Base-by-base conservation (phyloP, 257 asterid genomes). In the Marsdenia floribunda region DNA sequence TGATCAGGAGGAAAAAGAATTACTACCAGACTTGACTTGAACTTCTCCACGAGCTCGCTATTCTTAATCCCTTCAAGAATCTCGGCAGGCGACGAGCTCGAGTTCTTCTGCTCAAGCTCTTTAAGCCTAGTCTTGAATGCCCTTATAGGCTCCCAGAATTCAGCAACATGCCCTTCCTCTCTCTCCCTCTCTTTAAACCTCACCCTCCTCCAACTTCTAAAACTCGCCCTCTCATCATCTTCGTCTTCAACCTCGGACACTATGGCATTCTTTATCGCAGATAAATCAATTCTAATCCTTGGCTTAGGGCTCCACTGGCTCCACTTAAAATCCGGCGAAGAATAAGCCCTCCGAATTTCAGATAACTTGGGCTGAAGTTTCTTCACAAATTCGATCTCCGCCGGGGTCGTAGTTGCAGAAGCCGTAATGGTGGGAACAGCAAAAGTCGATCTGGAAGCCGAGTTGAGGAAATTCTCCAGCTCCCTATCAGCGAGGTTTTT, bases 21-120 rank as follows among this genome's bases (percentile, higher is more conserved):
- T 54, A 86, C 11, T 88, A 95, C 99, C 98, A 92, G 87, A 80
- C 98, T 90, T 38, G 98, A 92, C 83, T 95, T 95, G 42, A 89
- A 81, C 81, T 95, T 95, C 84, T 77, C 98, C 69, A 92, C 88
- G 61, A 95, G 88, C 85, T 95, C 96, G 74, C 96, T 87, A 60
- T 91, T 93, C 95, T 85, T 95, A 77, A 95, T 90, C 78, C 96
- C 96, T 81, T 90, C 89, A 52, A 95, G 49, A 76, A 93, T 89
- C 85, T 89, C 99, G 46, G 73, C 58, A 0, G 84, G 68, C 5
- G 81, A 73, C 19, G 78, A 75, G 50, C 80, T 80, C 37, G 97
- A 89, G 79, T 91, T 86, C 85, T 88, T 95, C 65, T 87, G 82
- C 88, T 92, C 99, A 81, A 92, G 77, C 54, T 90, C 92, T 89